These are phyloP conservation scores for Pyrenochaeta sp. DNA, from an alignment of 2,329 filamentous ascomycete genomes.

Conservation along the genomic window DNA sequence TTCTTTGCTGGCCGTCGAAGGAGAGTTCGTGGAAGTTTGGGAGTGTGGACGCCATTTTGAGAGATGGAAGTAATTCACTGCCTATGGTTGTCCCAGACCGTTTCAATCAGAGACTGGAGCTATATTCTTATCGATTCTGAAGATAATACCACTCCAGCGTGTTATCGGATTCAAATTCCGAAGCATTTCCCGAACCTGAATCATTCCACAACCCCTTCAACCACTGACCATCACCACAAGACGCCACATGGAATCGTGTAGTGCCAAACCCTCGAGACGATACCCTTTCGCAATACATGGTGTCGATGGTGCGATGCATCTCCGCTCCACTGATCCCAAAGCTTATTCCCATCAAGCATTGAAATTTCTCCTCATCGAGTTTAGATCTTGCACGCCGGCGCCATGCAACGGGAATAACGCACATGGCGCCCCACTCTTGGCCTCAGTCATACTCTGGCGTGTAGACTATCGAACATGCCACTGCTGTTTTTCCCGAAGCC, in stretches of 20 bases:
- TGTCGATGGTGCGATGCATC: constrained; percentile 4
- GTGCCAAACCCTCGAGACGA: neutral
- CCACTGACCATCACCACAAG: neutral
- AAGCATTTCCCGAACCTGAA: neutral
- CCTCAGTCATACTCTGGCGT: neutral
- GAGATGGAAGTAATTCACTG: neutral
- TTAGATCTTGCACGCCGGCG: neutral
- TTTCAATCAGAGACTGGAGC: too few relatives aligned
- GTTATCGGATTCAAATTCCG: neutral
- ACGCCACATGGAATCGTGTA: neutral
- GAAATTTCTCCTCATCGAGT: constrained; percentile 1
- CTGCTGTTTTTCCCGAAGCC: neutral
- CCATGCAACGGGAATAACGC: neutral
- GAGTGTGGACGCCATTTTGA: constrained; percentile 2
- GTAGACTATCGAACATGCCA: neutral
- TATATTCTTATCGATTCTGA: too few relatives aligned
- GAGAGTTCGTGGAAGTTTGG: constrained; percentile 1
- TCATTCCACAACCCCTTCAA: neutral
- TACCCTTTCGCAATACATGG: constrained; percentile 1
- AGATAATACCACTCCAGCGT: too few relatives aligned
- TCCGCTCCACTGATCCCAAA: neutral
- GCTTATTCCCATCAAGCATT: constrained; percentile 1
- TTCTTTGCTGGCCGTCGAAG: constrained; percentile 7
- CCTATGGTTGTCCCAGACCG: too few relatives aligned
- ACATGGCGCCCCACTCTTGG: neutral